Evolutionary conservation across 139 green algal species (phyloP), one percentile per base, ranked within the genome.

Genomic region (Picochlorum sp.): DNA sequence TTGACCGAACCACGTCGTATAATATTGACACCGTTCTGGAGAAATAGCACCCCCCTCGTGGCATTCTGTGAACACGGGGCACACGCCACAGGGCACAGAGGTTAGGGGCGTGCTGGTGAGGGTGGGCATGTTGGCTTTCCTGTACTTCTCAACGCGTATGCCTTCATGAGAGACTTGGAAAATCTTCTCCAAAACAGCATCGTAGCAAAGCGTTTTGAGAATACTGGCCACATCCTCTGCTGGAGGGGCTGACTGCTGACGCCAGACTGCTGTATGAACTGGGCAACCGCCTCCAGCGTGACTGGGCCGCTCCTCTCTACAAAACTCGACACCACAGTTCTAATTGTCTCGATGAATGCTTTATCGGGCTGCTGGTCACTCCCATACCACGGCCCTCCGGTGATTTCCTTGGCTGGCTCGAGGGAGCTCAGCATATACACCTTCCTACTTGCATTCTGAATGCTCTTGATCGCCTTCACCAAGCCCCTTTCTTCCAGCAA

Each of bases 371-470:
- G 61, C 9, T 55, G 78, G 37, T 94, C 80, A 18, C 92, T 80
- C 1, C 87, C 94, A 78, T 96, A 98, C 90, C 91, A 97, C 18
- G 90, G 87, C 7, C 92, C 92, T 13, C 92, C 92, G 11, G 92
- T 98, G 44, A 98, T 83, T 68, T 98, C 90, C 8, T 79, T 63
- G 30, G 78, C 80, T 3, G 92, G 90, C 68, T 97, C 87, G 61
- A 97, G 72, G 74, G 95, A 87, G 20, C 66, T 80, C 15, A 91
- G 69, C 88, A 98, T 97, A 84, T 95, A 97, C 10, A 97, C 73
- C 67, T 79, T 79, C 10, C 63, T 45, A 51, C 38, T 66, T 15
- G 67, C 57, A 34, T 72, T 72, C 63, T 75, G 67, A 50, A 79
- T 62, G 57, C 62, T 72, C 64, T 75, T 74, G 10, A 78, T 60